Conservation (phyloP, 208 protist genomes). For the Eutreptiella sp. region DNA sequence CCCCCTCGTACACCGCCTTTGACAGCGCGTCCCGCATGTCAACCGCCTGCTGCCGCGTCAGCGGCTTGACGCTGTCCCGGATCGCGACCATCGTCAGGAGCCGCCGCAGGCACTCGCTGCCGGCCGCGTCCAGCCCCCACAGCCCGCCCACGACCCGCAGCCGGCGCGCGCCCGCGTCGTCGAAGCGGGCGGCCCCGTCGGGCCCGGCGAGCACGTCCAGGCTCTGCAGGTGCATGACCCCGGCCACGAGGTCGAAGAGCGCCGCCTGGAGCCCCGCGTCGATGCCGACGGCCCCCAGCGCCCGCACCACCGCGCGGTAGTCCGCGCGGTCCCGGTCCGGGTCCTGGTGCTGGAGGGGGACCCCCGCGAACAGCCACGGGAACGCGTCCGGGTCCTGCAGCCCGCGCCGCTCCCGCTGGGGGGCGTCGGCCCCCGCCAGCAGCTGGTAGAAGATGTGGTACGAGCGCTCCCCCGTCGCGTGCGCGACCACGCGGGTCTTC, state of each 20-base stretch:
- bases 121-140: constrained; percentile 37
- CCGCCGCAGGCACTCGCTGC: constrained; percentile 25
- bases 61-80: constrained; percentile 29
- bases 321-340: constrained; percentile 42
- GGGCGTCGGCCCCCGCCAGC: constrained; percentile 37
- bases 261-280: constrained; percentile 40
- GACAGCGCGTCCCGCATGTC: constrained; percentile 55
- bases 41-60: constrained; percentile 44
- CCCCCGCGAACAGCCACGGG: too few relatives aligned
- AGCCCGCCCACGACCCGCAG: constrained; percentile 34
- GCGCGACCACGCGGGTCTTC: constrained; percentile 43
- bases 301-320: constrained; percentile 28
- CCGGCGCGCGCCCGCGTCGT: constrained; percentile 8
- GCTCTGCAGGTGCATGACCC: constrained; percentile 38
- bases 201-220: constrained; percentile 27
- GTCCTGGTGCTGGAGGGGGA: too few relatives aligned
- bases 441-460: constrained; percentile 82
- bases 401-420: too few relatives aligned
- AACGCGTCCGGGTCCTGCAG: too few relatives aligned
- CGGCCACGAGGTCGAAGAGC: constrained; percentile 51
- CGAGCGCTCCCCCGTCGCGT: constrained; percentile 53
- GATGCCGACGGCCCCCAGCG: constrained; percentile 42
- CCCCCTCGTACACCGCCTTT: constrained; percentile 57
- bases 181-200: constrained; percentile 23
- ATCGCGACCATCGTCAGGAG: constrained; percentile 40